Base-by-base conservation (phyloP, 208 protist genomes). In the Jaenimonas drosophilae region DNA sequence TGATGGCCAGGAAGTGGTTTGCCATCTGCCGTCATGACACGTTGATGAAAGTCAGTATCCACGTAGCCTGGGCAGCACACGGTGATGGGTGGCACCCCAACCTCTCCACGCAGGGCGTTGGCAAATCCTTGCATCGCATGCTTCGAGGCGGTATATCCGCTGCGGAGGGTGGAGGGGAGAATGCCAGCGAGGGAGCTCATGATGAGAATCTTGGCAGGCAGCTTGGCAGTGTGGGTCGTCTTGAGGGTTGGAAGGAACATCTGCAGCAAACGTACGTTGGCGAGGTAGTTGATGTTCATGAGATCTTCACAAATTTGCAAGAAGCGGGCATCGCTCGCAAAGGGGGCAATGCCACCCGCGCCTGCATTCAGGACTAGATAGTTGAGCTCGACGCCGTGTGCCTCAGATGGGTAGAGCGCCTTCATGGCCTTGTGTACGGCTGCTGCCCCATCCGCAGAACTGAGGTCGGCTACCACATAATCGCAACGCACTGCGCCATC, bases 281-380 rank as follows among this genome's bases (percentile, higher is more conserved):
- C 55, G 33, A 87, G 75, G 66, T 88, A 92, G 62, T 92, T 92
- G 50, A 92, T 78, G 40, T 75, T 50, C 83, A 92, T 88, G 64
- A 92, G 58, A 9, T 75, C 66, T 21, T 64, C 47, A 33, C 73
- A 83, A 12, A 76, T 70, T n/a, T 59, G 23, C 26, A 66, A 54
- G 40, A 82, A 91, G 36, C 41, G 41, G 14, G 59, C 50, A 19
- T 70, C 61, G 20, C 48, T 39, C 1, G 75, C 59, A 54, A 92
- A 92, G 0, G 76, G 70, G 21, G 64, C 54, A 42, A 92, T 88
- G 11, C 76, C 78, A 3, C 83, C 83, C 1, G 56, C 63, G 26
- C 83, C 83, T n/a, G 83, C 83, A 38, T 88, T 92, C 4, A 92
- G 71, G 3, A 92, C 66, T 0, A 92, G 49, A 43, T 88, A 87